Percentiles rank a stretch among this genome's conserved stretches.
These are phyloP conservation scores for Erucastrum elatum DNA, from an alignment of 345 rosid genomes.

Conservation along the genomic window DNA sequence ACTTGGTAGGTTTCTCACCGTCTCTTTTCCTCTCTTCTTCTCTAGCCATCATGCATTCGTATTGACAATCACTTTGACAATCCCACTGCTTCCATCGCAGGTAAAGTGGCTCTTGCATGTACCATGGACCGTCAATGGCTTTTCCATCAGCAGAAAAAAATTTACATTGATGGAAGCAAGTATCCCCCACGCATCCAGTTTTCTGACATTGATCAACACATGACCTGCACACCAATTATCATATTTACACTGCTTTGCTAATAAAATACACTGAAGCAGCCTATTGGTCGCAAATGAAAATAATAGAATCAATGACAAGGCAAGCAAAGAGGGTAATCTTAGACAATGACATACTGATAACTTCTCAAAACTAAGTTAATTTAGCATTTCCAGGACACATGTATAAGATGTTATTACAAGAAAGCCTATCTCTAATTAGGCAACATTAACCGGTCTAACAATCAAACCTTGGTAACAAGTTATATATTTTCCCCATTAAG, in stretches of 20 bases:
- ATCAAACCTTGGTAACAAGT: background rate
- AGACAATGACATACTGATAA: background rate
- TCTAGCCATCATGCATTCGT: constrained; percentile 79
- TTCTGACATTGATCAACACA: constrained; percentile 74
- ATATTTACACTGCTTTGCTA: background rate
- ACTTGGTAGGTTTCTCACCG: constrained; percentile 73
- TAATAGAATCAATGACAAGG: background rate
- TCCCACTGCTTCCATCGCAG: constrained; percentile 91
- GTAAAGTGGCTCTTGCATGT: constrained; percentile 85
- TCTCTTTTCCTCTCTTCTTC: constrained; percentile 69
- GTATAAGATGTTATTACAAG: background rate
- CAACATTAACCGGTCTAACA: background rate
- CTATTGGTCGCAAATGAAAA: too few species aligned
- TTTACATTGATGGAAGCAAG: constrained; percentile 84
- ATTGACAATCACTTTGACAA: constrained; percentile 64
- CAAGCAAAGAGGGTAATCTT: background rate
- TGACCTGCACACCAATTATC: constrained; percentile 46
- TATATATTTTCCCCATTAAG: background rate
- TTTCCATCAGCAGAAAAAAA: constrained; percentile 87
- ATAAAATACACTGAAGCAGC: background rate
- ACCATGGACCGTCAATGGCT: constrained; percentile 75
- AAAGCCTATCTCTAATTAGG: background rate
- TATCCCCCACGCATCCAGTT: constrained; percentile 76
- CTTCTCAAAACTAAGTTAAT: background rate
- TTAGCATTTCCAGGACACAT: background rate